Evolutionary conservation across 2,329 filamentous ascomycete genomes (phyloP), one percentile per base, ranked within the genome.

Genomic region (Davidsoniella virescens): DNA sequence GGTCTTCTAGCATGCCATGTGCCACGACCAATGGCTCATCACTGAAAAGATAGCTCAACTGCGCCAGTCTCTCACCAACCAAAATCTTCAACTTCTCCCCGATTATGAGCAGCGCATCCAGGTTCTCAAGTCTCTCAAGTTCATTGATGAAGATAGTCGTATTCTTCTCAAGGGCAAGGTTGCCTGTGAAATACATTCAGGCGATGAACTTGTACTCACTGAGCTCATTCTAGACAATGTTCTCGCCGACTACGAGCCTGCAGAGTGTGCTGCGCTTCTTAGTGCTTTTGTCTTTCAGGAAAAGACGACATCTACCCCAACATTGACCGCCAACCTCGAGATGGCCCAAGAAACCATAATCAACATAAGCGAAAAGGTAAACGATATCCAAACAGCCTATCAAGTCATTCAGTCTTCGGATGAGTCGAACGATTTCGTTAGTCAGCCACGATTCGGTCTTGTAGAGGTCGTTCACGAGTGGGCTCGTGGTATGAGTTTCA

Each of bases 391-490:
- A 67, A 87, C 85, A 12, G 70, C 84, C 54, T 82, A 94, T 60
- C 92, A 98, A 66, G 90, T 98, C 26, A 90, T 96, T 52, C 77
- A 94, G 52, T 85, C 84, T 0, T 75, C 82, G 1, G 90, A 96
- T 50, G 90, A 95, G 61, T 83, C 82, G 52, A 94, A 93, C 59
- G 90, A 96, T 64, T 95, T 95, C 60, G 83, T 85, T 36, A 87
- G 80, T 53, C 75, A 82, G 50, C 87, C 88, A 2, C 76, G 90
- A 8, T 98, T 98, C 62, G 92, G 90, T 1, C 75, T 98, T 51
- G 87, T 94, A 62, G 92, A 98, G 65, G 92, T 98, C 0, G 93
- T 98, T 33, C 95, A 96, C 63, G 92, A 98, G 65, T 98, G 92
- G 92, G 92, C 92, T 8, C 73, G 87, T 46, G 92, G 92, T 23